phyloP scores from a whole-genome alignment of 2,329 filamentous ascomycete species.

The Stachybotrys chlorohalonatus region DNA sequence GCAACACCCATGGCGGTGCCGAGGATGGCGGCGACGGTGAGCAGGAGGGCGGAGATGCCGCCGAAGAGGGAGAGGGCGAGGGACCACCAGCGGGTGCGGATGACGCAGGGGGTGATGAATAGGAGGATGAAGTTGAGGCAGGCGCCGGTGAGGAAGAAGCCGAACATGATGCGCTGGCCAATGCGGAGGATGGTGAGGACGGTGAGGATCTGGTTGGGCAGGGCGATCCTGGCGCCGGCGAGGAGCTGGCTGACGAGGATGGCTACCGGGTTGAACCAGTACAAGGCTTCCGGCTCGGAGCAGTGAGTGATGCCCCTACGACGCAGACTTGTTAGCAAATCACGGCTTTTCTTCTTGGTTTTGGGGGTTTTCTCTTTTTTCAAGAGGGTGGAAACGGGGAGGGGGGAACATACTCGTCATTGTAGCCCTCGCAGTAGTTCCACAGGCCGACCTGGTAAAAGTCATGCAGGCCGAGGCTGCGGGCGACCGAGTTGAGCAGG shows the following conservation, averaged over 20 bases:
- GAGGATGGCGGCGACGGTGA: slow-evolving; percentile 61
- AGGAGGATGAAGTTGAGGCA: slow-evolving; percentile 66
- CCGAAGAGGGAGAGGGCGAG: slow-evolving; percentile 60
- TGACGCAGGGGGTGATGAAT: slow-evolving; percentile 50
- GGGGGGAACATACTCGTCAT: slow-evolving; percentile 39
- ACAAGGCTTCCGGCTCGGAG: slow-evolving; percentile 59
- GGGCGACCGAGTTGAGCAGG: slow-evolving; percentile 80
- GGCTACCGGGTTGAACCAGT: slow-evolving; percentile 85
- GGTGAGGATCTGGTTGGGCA: slow-evolving; percentile 64
- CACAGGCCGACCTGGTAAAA: slow-evolving; percentile 91
- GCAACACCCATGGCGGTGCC: slow-evolving; percentile 79
- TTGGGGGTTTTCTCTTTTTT: too few species aligned
- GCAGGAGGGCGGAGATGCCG: slow-evolving; percentile 57
- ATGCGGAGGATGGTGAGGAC: slow-evolving; percentile 66
- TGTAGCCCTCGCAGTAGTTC: slow-evolving; percentile 86
- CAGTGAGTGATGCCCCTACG: slow-evolving; percentile 64
- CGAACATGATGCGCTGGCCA: slow-evolving; percentile 81
- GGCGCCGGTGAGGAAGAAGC: slow-evolving; percentile 66
- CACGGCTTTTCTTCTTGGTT: not conserved
- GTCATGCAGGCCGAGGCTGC: slow-evolving; percentile 79
- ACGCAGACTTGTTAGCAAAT: slow-evolving; percentile 22
- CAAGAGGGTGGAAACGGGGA: slow-evolving; percentile 14
- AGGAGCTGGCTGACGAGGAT: slow-evolving; percentile 76
- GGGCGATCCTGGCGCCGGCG: slow-evolving; percentile 70
- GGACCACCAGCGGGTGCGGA: slow-evolving; percentile 51